These are phyloP conservation scores for Hypoxylon rubiginosum DNA, from an alignment of 2,329 filamentous ascomycete genomes.

Conservation along the genomic window DNA sequence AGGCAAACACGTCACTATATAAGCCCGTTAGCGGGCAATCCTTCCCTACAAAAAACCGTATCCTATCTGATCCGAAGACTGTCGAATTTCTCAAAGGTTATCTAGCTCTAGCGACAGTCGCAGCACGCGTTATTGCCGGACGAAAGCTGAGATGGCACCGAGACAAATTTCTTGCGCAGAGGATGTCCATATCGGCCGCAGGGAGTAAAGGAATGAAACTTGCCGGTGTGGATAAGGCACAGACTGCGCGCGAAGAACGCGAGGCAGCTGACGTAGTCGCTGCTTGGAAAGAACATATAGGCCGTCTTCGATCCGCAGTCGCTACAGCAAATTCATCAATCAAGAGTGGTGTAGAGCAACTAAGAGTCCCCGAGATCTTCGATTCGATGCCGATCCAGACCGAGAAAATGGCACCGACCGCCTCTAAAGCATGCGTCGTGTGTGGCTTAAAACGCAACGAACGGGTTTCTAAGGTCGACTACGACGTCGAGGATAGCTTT, in stretches of 20 bases:
- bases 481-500: slow-evolving; percentile 87
- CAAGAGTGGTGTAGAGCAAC: slow-evolving; percentile 49
- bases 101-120: slow-evolving; percentile 73
- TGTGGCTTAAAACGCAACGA: slow-evolving; percentile 93
- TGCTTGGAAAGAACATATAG: slow-evolving; percentile 81
- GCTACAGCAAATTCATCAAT: slow-evolving; percentile 70
- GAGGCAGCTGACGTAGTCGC: slow-evolving; percentile 83
- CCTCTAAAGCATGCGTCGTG: slow-evolving; percentile 81
- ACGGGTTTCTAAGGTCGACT: slow-evolving; percentile 80
- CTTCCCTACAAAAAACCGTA: slow-evolving; percentile 69
- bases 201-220: slow-evolving; percentile 92
- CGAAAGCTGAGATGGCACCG: slow-evolving; percentile 91
- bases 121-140: slow-evolving; percentile 85
- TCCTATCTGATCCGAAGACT: slow-evolving; percentile 73
- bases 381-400: slow-evolving; percentile 77
- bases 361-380: slow-evolving; percentile 77
- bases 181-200: slow-evolving; percentile 86
- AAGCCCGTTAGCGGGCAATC: slow-evolving; percentile 72
- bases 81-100: slow-evolving; percentile 75
- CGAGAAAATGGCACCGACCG: slow-evolving; percentile 79
- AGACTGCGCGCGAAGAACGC: slow-evolving; percentile 85
- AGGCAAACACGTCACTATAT: slow-evolving; percentile 75
- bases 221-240: slow-evolving; percentile 84
- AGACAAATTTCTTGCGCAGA: slow-evolving; percentile 85
- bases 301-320: slow-evolving; percentile 80